Evolutionary conservation across 2,329 filamentous ascomycete species (phyloP).

Genomic region (Penicillium occitanis): DNA sequence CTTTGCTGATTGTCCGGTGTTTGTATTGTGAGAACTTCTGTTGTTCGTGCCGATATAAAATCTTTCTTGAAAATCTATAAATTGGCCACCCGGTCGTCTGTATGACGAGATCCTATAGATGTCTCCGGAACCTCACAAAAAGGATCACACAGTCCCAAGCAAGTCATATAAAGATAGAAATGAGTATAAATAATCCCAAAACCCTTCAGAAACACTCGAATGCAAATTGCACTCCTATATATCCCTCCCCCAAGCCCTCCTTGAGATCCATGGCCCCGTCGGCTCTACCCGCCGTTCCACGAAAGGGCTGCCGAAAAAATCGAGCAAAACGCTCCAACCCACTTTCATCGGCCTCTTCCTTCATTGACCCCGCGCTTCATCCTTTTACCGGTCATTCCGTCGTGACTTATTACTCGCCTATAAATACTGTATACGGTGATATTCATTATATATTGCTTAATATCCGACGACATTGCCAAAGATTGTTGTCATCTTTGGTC

Average conservation of each 20-base stretch:
- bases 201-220: background rate
- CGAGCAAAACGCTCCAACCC: slow-evolving; percentile 1
- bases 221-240: background rate
- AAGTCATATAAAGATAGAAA: background rate
- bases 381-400: background rate
- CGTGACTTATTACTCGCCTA: background rate
- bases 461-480: background rate
- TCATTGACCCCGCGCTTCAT: background rate
- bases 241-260: background rate
- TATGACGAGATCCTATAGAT: background rate
- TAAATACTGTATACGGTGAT: background rate
- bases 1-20: too few relatives aligned
- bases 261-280: background rate
- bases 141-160: background rate
- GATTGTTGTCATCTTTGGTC: background rate
- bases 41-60: background rate
- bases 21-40: background rate
- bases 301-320: background rate
- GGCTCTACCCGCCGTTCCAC: slow-evolving; percentile 12
- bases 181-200: background rate
- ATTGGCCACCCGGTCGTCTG: background rate
- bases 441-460: background rate
- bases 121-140: too few relatives aligned
- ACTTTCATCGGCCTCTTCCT: background rate
- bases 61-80: too few relatives aligned